Conservation (phyloP, 805 yeast species). For the Saturnispora bothae region DNA sequence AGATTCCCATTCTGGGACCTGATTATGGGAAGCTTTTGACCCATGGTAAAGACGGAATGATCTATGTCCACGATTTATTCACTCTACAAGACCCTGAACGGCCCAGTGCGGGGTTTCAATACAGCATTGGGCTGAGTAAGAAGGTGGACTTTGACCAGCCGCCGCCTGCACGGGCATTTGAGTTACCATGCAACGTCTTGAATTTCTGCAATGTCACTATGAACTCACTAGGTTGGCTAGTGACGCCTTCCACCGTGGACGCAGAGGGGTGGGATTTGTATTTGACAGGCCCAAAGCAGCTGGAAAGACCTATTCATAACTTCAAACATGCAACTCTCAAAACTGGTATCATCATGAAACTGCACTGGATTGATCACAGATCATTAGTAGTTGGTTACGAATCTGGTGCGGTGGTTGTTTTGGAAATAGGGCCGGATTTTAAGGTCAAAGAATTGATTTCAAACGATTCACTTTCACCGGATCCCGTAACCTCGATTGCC, state of each 20-base stretch:
- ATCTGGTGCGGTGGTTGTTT: conserved; percentile 48
- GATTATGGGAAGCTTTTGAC: conserved; percentile 40
- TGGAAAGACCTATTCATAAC: conserved; percentile 24
- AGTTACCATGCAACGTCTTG: conserved; percentile 61
- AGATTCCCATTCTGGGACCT: conserved; percentile 13
- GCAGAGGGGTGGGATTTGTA: conserved; percentile 61
- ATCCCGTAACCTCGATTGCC: conserved; percentile 41
- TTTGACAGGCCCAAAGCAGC: conserved; percentile 10
- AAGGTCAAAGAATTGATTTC: conserved; percentile 13
- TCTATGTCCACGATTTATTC: conserved; percentile 36
- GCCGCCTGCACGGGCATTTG: conserved; percentile 23
- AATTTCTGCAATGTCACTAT: conserved; percentile 61
- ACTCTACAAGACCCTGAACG: conserved; percentile 9
- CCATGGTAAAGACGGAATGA: conserved; percentile 57
- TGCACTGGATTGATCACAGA: conserved; percentile 29
- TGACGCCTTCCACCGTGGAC: conserved; percentile 55
- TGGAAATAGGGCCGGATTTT: conserved; percentile 14
- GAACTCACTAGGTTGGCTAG: conserved; percentile 18
- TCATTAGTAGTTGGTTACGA: conserved; percentile 54
- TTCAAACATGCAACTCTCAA: conserved; percentile 2
- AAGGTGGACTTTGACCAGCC: conserved; percentile 3
- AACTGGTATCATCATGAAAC: conserved; percentile 57
- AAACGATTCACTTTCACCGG: conserved; percentile 36
- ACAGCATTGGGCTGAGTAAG: conserved; percentile 13
- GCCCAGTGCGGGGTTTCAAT: conserved; percentile 7